Percentiles rank a stretch among this genome's conserved stretches.
Conservation (phyloP, 345 rosid species). For the Populus nigra region DNA sequence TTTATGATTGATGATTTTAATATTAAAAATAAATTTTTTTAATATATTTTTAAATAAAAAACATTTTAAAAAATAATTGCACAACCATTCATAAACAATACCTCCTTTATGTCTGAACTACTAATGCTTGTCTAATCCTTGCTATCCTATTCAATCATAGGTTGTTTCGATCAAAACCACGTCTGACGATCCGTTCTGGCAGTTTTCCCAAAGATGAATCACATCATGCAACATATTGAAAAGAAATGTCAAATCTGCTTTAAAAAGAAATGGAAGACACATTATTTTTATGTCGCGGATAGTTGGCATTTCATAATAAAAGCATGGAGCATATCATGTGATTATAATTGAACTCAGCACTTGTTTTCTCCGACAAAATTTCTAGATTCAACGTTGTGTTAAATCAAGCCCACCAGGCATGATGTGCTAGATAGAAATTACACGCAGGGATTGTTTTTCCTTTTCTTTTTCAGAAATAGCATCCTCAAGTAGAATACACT, state of each 20-base stretch:
- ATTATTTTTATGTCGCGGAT: not conserved
- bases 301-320: not conserved
- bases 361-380: slow-evolving; percentile 2
- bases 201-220: not conserved
- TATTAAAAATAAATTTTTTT: no score
- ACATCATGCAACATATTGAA: not conserved
- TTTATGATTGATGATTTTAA: no score
- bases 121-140: not conserved
- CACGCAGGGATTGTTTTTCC: no score
- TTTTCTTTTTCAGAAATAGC: not conserved
- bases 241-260: slow-evolving; percentile 4
- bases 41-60: no score
- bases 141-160: not conserved
- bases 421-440: not conserved
- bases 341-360: not conserved
- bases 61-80: not conserved
- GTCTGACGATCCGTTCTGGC: not conserved
- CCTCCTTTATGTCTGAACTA: not conserved
- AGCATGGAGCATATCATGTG: slow-evolving; percentile 6
- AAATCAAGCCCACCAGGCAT: not conserved
- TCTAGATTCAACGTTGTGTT: not conserved
- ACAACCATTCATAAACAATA: not conserved
- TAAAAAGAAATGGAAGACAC: not conserved
- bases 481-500: not conserved
- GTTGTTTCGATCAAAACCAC: not conserved